These are phyloP conservation scores for Tetragonia tetragonoides DNA, from an alignment of 148 eudicot genomes.

Conservation along the genomic window DNA sequence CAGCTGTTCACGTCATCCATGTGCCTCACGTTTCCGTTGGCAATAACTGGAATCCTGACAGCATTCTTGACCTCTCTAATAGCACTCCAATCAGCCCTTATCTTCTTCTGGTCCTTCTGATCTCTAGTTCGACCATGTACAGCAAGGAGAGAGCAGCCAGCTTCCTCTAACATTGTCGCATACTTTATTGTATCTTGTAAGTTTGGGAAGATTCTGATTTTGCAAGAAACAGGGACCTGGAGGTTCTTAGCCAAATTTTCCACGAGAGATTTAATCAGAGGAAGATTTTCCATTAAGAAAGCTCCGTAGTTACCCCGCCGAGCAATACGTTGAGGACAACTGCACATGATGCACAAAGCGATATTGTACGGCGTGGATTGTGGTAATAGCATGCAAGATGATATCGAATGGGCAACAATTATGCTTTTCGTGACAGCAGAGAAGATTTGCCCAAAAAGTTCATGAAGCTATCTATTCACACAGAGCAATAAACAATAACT, in stretches of 20 bases:
- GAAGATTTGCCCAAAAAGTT: neutral
- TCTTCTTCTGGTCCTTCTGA: constrained; percentile 82
- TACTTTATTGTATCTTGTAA: constrained; percentile 70
- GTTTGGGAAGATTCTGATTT: constrained; percentile 83
- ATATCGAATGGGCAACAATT: neutral
- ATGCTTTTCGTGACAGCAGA: neutral
- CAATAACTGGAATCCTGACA: constrained; percentile 81
- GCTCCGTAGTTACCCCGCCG: constrained; percentile 94
- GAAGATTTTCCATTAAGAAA: constrained; percentile 89
- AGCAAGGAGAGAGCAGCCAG: constrained; percentile 92
- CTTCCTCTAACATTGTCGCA: constrained; percentile 92
- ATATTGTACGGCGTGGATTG: neutral
- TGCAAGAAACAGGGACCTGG: constrained; percentile 87
- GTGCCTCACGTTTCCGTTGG: constrained; percentile 87
- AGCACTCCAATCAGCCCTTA: constrained; percentile 73
- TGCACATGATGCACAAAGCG: constrained; percentile 32
- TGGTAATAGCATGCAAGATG: neutral
- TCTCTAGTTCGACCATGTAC: constrained; percentile 97
- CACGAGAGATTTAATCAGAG: constrained; percentile 77
- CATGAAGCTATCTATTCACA: neutral
- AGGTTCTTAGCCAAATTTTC: constrained; percentile 75
- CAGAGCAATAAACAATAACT: neutral
- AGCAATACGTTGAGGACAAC: constrained; percentile 98
- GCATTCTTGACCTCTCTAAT: constrained; percentile 70
- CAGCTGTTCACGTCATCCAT: constrained; percentile 73